Conservation (phyloP, 169 alveolate genomes). For the Eimeria tenella region DNA sequence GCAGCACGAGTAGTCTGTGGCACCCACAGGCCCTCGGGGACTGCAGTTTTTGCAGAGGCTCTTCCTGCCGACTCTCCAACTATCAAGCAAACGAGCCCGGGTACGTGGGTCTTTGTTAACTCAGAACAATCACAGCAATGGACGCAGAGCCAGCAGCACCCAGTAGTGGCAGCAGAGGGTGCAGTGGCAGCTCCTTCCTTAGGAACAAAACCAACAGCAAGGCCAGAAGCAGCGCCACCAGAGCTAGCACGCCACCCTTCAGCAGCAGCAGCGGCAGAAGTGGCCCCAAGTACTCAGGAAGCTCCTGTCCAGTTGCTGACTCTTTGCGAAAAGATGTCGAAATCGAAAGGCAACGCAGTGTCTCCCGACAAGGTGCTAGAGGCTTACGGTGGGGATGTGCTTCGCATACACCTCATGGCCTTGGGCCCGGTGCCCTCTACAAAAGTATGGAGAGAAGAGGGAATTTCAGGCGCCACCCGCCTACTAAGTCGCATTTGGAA, state of each 20-base stretch:
- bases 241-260: background rate
- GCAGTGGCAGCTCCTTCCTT: background rate
- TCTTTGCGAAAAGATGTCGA: slow-evolving; percentile 77
- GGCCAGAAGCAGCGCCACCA: background rate
- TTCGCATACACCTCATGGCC: slow-evolving; percentile 90
- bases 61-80: background rate
- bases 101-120: background rate
- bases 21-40: background rate
- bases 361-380: slow-evolving; percentile 62
- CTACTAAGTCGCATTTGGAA: slow-evolving; percentile 65
- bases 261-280: background rate
- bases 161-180: background rate
- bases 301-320: slow-evolving; percentile 14
- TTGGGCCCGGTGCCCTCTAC: slow-evolving; percentile 91
- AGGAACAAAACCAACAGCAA: background rate
- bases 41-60: background rate
- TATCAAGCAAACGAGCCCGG: background rate
- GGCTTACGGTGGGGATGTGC: slow-evolving; percentile 90
- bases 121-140: background rate
- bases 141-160: background rate
- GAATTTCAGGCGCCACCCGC: slow-evolving; percentile 64
- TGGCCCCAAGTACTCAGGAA: background rate
- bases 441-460: slow-evolving; percentile 85
- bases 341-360: slow-evolving; percentile 76
- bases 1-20: background rate